Conservation (phyloP, 768 basidiomycete genomes). For the Suillus subalutaceus region DNA sequence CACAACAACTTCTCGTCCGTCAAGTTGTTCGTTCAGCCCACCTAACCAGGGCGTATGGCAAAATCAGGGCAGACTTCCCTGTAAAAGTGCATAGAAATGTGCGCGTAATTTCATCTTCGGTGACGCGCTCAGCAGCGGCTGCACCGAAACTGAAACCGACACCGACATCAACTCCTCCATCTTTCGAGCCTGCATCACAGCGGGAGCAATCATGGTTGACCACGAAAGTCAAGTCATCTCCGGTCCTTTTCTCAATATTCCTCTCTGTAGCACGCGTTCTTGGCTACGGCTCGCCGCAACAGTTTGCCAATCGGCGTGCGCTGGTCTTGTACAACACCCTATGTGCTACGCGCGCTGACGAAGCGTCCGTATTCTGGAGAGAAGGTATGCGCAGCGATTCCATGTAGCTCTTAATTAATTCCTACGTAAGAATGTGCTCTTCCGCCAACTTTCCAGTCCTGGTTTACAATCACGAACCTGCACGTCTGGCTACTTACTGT, state of each 20-base stretch:
- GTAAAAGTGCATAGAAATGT: background rate
- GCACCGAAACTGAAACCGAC: background rate
- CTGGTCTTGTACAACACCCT: conserved; percentile 59
- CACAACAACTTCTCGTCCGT: background rate
- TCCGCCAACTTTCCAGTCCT: conserved; percentile 94
- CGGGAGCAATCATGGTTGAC: conserved; percentile 57
- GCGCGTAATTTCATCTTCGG: conserved; percentile 3
- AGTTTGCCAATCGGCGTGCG: conserved; percentile 62
- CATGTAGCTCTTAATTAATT: background rate
- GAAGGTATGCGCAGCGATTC: conserved; percentile 47
- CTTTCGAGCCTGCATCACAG: background rate
- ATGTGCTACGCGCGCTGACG: conserved; percentile 59
- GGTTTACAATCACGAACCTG: conserved; percentile 92
- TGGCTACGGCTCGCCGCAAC: conserved; percentile 64
- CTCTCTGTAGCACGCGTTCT: conserved; percentile 49
- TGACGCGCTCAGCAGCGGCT: background rate
- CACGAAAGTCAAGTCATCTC: conserved; percentile 51
- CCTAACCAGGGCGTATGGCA: background rate
- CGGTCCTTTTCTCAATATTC: conserved; percentile 48
- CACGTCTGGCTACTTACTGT: conserved; percentile 92
- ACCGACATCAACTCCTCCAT: background rate
- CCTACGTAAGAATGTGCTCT: conserved; percentile 67
- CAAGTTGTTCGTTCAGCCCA: background rate
- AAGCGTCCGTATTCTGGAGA: conserved; percentile 65
- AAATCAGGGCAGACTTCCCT: background rate